Conservation (phyloP, 2,329 filamentous ascomycete species). For the Hawksworthiomyces lignivorus region DNA sequence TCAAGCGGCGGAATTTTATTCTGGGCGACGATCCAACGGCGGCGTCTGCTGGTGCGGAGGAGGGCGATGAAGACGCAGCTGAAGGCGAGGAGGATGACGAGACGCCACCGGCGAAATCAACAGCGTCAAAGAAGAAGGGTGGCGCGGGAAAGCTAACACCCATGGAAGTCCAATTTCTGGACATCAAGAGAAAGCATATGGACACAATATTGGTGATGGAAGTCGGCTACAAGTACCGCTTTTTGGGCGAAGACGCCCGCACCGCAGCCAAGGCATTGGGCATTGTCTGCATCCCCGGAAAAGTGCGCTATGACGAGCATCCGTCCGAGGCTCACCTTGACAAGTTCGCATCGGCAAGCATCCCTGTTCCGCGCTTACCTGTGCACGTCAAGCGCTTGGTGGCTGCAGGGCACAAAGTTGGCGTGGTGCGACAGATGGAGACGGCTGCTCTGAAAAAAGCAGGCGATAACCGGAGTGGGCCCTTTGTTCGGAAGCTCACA, state of each 20-base stretch:
- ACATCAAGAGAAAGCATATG: conserved; percentile 85
- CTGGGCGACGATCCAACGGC: conserved; percentile 45
- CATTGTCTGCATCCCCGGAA: conserved; percentile 95
- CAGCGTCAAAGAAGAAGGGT: conserved; percentile 57
- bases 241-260: conserved; percentile 92
- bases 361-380: conserved; percentile 82
- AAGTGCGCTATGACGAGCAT: conserved; percentile 89
- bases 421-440: conserved; percentile 88
- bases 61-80: conserved; percentile 71
- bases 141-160: conserved; percentile 77
- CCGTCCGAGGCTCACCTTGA: conserved; percentile 86
- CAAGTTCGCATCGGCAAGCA: conserved; percentile 90
- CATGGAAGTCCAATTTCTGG: conserved; percentile 86
- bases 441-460: conserved; percentile 93
- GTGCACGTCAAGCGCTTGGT: conserved; percentile 93
- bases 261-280: conserved; percentile 82
- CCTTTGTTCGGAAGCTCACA: conserved; percentile 86
- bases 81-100: conserved; percentile 47
- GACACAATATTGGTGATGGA: conserved; percentile 89
- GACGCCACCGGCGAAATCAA: conserved; percentile 25
- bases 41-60: conserved; percentile 38
- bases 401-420: conserved; percentile 88
- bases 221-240: conserved; percentile 95
- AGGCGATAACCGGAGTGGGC: conserved; percentile 86
- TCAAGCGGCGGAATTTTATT: conserved; percentile 52